These are phyloP conservation scores for Thecaphora frezii DNA, from an alignment of 1,284 basidiomycete genomes.

Conservation along the genomic window DNA sequence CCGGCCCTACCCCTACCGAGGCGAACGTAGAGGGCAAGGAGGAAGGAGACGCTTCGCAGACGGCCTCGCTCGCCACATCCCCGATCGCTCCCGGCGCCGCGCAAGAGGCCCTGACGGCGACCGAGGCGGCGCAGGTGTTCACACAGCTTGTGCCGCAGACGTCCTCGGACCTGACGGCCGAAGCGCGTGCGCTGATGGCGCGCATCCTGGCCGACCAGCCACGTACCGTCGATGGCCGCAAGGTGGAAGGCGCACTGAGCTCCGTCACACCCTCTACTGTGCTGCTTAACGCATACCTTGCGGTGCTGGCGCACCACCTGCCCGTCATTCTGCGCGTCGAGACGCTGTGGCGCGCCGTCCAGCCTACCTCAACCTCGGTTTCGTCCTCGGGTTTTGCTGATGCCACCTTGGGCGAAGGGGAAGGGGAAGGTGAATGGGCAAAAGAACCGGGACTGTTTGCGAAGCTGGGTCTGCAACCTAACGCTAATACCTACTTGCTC, in stretches of 20 bases:
- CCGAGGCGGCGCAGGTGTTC: conserved; percentile 63
- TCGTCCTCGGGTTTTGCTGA: too few relatives aligned
- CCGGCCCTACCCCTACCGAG: too few relatives aligned
- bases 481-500: conserved; percentile 39
- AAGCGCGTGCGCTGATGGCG: conserved; percentile 72
- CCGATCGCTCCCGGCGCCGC: not conserved
- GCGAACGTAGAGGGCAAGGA: not conserved
- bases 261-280: conserved; percentile 68
- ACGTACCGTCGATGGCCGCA: conserved; percentile 8
- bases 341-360: not conserved
- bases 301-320: conserved; percentile 66
- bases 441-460: conserved; percentile 34
- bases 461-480: conserved; percentile 24
- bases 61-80: not conserved
- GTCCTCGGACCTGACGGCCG: conserved; percentile 71
- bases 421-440: too few relatives aligned
- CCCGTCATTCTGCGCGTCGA: conserved; percentile 7
- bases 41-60: not conserved
- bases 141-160: conserved; percentile 67
- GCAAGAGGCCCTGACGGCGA: conserved; percentile 60
- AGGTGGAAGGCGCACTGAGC: conserved; percentile 63
- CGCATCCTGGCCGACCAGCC: conserved; percentile 67
- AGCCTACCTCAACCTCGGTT: too few relatives aligned
- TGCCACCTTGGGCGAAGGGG: too few relatives aligned
- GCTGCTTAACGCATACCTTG: conserved; percentile 79